Evolutionary conservation across 176 grass and related monocot genomes (phyloP).

Genomic region (Echinochloa phyllopogon): DNA sequence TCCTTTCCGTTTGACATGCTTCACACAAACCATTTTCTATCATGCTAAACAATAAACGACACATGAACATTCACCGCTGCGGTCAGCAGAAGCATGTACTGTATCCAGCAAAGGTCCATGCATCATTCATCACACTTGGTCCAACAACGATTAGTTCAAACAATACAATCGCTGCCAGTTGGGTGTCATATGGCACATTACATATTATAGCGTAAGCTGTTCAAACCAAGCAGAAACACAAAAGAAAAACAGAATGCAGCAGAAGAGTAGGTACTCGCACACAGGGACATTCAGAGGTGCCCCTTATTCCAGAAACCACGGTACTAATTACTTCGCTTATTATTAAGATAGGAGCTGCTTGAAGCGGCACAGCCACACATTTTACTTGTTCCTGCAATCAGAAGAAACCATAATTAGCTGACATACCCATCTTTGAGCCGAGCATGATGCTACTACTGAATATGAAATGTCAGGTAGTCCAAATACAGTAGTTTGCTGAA

Average conservation of each 20-base stretch:
- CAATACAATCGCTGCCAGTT: not conserved
- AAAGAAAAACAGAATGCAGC: not conserved
- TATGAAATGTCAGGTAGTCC: not conserved
- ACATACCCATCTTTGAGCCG: not conserved
- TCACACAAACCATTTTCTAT: not conserved
- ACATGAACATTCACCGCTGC: not conserved
- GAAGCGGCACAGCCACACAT: not conserved
- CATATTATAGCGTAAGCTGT: not conserved
- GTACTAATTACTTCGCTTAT: constrained; percentile 28
- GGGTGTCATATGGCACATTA: constrained; percentile 4
- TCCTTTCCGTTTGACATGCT: not conserved
- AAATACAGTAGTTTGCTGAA: not conserved
- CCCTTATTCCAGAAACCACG: constrained; percentile 35
- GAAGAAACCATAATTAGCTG: constrained; percentile 14
- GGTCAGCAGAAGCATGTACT: not conserved
- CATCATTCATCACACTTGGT: not conserved
- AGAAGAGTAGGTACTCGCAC: not conserved
- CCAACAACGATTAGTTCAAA: not conserved
- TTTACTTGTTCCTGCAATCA: constrained; percentile 36
- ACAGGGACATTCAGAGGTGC: constrained; percentile 4
- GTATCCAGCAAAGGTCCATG: constrained; percentile 1
- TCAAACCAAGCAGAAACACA: constrained; percentile 24
- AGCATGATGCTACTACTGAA: not conserved
- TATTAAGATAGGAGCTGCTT: constrained; percentile 8
- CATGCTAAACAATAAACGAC: not conserved